A percentile compares a stretch with the other conserved stretches of the same genome.
These are phyloP conservation scores for Dactylellina sp. DNA, from an alignment of 2,329 filamentous ascomycete species.

Conservation along the genomic window DNA sequence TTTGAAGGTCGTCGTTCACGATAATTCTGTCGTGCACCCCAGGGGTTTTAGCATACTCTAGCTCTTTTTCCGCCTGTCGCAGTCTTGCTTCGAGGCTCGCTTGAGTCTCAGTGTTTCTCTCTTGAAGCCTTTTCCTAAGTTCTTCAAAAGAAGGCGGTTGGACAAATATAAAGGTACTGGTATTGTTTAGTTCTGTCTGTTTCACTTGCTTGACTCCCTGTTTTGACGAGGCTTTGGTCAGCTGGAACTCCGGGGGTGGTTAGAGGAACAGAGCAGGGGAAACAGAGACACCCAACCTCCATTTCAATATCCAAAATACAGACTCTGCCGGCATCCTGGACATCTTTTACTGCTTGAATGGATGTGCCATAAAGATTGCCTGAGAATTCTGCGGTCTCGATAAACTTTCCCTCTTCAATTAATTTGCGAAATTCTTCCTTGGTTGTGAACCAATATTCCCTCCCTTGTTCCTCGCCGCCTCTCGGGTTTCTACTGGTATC, in stretches of 20 bases:
- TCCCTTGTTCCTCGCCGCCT: slow-evolving; percentile 78
- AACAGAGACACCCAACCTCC: slow-evolving; percentile 71
- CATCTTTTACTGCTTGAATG: slow-evolving; percentile 79
- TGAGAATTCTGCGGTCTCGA: slow-evolving; percentile 87
- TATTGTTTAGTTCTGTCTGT: slow-evolving; percentile 75
- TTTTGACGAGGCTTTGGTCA: slow-evolving; percentile 62
- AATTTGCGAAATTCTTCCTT: slow-evolving; percentile 75
- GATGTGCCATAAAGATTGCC: slow-evolving; percentile 89
- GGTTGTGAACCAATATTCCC: slow-evolving; percentile 82
- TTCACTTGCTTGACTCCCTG: slow-evolving; percentile 90
- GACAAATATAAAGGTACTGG: slow-evolving; percentile 80
- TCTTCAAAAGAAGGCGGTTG: slow-evolving; percentile 80
- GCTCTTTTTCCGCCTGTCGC: slow-evolving; percentile 77
- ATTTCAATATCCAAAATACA: slow-evolving; percentile 96
- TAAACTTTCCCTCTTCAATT: slow-evolving; percentile 77
- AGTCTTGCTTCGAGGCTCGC: slow-evolving; percentile 77
- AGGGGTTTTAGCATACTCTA: slow-evolving; percentile 76
- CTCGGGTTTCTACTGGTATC: slow-evolving; percentile 85
- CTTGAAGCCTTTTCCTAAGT: slow-evolving; percentile 79
- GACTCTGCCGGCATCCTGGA: slow-evolving; percentile 70
- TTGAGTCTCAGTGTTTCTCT: slow-evolving; percentile 82
- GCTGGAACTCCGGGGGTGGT: slow-evolving; percentile 5
- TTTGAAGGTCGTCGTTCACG: slow-evolving; percentile 74
- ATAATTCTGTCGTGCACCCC: slow-evolving; percentile 76
- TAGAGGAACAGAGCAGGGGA: background rate